Evolutionary conservation across 768 basidiomycete genomes (phyloP).

Genomic region (Tricholoma sp.): DNA sequence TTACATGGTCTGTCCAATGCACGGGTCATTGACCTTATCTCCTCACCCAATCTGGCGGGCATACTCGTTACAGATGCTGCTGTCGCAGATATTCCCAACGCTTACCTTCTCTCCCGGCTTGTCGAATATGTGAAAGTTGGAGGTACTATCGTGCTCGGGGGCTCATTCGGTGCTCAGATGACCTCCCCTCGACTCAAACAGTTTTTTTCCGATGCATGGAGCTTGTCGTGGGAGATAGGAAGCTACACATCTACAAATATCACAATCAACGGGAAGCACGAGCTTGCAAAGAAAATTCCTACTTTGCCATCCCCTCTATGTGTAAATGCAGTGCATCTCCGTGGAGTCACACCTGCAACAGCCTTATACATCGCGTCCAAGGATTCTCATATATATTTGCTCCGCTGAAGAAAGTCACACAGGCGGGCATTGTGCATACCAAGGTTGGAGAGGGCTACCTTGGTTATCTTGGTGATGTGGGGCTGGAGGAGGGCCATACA

Average conservation of each 20-base stretch:
- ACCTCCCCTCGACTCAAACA: slow-evolving; percentile 10
- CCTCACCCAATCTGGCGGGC: slow-evolving; percentile 21
- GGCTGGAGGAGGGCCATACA: slow-evolving; percentile 20
- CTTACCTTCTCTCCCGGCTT: slow-evolving; percentile 16
- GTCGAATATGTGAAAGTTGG: slow-evolving; percentile 22
- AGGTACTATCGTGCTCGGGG: slow-evolving; percentile 25
- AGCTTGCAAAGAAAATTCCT: slow-evolving; percentile 10
- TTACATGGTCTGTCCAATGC: slow-evolving; percentile 18
- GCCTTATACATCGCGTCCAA: slow-evolving; percentile 21
- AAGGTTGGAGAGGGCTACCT: slow-evolving; percentile 23
- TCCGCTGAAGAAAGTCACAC: neutral
- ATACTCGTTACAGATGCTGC: slow-evolving; percentile 25
- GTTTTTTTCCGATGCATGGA: slow-evolving; percentile 18
- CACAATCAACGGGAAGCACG: slow-evolving; percentile 13
- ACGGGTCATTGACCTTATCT: slow-evolving; percentile 17
- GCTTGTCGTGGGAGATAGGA: slow-evolving; percentile 14
- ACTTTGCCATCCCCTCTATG: slow-evolving; percentile 16
- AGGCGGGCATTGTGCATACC: slow-evolving; percentile 23
- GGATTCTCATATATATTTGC: slow-evolving; percentile 2
- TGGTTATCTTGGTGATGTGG: slow-evolving; percentile 32
- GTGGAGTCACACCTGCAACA: slow-evolving; percentile 14
- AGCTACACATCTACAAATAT: slow-evolving; percentile 10
- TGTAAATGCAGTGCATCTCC: slow-evolving; percentile 25
- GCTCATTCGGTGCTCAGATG: slow-evolving; percentile 17
- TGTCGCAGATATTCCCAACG: slow-evolving; percentile 14